Percentiles rank a stretch among this genome's conserved stretches.
Evolutionary conservation across 768 basidiomycete species (phyloP).

Genomic region (Cystofilobasidium ferigula): DNA sequence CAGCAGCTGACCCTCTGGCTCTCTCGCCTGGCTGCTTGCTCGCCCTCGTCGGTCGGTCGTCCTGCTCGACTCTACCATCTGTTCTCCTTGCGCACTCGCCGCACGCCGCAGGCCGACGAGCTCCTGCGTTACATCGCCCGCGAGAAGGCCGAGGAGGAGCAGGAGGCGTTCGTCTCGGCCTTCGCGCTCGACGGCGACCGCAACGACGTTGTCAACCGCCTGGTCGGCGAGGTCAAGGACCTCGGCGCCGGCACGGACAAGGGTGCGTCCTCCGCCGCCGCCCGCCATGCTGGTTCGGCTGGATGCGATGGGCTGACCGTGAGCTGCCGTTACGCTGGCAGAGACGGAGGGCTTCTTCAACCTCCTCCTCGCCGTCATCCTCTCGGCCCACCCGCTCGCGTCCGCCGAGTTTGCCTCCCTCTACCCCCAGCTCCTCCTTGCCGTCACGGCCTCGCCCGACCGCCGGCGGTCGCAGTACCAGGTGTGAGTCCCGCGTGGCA

Average conservation of each 20-base stretch:
- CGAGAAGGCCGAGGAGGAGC: constrained; percentile 57
- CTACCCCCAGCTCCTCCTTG: constrained; percentile 43
- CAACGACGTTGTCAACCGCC: constrained; percentile 47
- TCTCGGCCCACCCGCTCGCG: constrained; percentile 46
- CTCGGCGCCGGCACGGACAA: constrained; percentile 67
- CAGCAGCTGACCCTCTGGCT: not conserved
- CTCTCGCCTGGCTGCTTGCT: not conserved
- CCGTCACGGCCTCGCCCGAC: constrained; percentile 47
- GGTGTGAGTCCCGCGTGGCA: constrained; percentile 49
- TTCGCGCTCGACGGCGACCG: constrained; percentile 42
- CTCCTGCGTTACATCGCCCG: constrained; percentile 63
- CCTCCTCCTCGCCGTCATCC: constrained; percentile 61
- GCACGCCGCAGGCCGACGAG: constrained; percentile 53
- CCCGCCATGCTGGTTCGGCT: not conserved
- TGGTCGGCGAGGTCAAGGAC: constrained; percentile 53
- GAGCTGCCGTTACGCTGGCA: constrained; percentile 32
- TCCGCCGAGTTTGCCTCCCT: constrained; percentile 17
- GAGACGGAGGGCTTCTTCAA: constrained; percentile 85
- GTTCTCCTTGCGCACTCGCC: constrained; percentile 5
- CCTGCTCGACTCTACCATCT: too few species aligned
- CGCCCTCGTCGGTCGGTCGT: not conserved
- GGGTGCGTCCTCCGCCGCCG: constrained; percentile 45
- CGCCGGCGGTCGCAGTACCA: constrained; percentile 58
- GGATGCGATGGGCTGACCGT: not conserved
- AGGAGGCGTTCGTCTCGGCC: constrained; percentile 51